Conservation (phyloP, 208 protist species). For the Leishmania guyanensis region DNA sequence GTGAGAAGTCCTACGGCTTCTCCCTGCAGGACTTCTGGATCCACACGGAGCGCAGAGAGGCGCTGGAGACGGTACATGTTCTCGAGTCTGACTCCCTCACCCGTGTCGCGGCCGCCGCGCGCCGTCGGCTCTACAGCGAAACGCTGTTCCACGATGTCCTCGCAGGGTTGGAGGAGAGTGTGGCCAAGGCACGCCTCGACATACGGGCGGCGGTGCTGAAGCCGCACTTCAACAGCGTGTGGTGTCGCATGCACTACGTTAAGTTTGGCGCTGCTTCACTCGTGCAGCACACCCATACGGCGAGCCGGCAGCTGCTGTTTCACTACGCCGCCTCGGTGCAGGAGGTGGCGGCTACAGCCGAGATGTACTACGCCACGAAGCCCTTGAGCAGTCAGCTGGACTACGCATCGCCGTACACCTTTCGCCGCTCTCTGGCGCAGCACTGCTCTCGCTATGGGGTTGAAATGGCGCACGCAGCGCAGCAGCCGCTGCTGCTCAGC, state of each 20-base stretch:
- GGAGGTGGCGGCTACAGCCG: conserved; percentile 73
- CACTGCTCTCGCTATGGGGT: conserved; percentile 72
- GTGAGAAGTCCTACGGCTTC: conserved; percentile 37
- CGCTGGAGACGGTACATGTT: conserved; percentile 79
- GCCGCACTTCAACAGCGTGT: conserved; percentile 67
- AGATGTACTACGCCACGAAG: conserved; percentile 85
- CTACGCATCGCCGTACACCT: conserved; percentile 83
- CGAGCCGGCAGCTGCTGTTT: conserved; percentile 72
- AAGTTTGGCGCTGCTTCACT: conserved; percentile 80
- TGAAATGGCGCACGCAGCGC: conserved; percentile 62
- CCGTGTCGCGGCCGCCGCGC: conserved; percentile 57
- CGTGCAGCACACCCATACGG: conserved; percentile 79
- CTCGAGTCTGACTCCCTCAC: conserved; percentile 54
- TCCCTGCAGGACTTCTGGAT: conserved; percentile 75
- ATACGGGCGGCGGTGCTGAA: conserved; percentile 57
- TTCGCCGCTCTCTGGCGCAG: conserved; percentile 60
- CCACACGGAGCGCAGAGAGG: conserved; percentile 77
- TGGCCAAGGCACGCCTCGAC: conserved; percentile 61
- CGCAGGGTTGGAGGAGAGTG: conserved; percentile 48
- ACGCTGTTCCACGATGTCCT: conserved; percentile 35
- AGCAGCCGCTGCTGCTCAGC: conserved; percentile 67
- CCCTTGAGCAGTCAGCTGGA: conserved; percentile 72
- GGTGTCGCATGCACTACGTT: conserved; percentile 78
- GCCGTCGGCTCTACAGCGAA: conserved; percentile 48
- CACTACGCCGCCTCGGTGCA: conserved; percentile 63